Base-by-base conservation (phyloP, 371 early-diverging fungal species). In the Apophysomyces ossiformis region DNA sequence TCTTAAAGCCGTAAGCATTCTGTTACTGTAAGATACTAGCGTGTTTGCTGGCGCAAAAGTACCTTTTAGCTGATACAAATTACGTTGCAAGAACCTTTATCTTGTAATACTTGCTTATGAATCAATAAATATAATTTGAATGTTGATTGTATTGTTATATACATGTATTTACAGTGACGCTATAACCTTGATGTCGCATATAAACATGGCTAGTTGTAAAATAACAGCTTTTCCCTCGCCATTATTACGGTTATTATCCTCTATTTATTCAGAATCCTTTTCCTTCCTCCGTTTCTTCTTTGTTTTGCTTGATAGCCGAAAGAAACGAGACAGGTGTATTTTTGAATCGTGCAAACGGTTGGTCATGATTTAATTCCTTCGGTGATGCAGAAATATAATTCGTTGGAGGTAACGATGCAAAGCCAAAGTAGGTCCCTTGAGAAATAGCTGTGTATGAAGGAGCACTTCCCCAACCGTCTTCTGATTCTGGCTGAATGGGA, bases 271-370 rank as follows among this genome's bases (percentile, higher is more conserved):
- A 13, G 47, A 47, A n/a, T 47, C 47, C 16, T 47, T 47, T 7
- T 47, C 1, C 5, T 47, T 47, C 11, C 47, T 26, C 47, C 11
- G 4, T 13, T 7, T n/a, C 16, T 18, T 47, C 2, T 47, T n/a
- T 16, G 3, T 18, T 18, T 2, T 47, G 47, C 16, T 47, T 7
- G n/a, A 21, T 18, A 16, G 47, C 47, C 7, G 47, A 47, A 7
- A 47, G 47, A n/a, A 47, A 47, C 16, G 47, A 47, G 47, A 47
- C 47, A n/a, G 47, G 47, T 47, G 11, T 47, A 18, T 47, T 16
- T 18, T 16, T 11, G 16, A n/a, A 47, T 47, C 18, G 9, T 47
- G 47, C 47, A 47, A 47, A 47, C 16, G 47, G 47, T 47, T 47
- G 47, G 16, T 47, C 16, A 11, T 7, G 47, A 47, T 47, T n/a